Evolutionary conservation across 2,329 filamentous ascomycete genomes (phyloP).

Genomic region (Xylaria sp.): DNA sequence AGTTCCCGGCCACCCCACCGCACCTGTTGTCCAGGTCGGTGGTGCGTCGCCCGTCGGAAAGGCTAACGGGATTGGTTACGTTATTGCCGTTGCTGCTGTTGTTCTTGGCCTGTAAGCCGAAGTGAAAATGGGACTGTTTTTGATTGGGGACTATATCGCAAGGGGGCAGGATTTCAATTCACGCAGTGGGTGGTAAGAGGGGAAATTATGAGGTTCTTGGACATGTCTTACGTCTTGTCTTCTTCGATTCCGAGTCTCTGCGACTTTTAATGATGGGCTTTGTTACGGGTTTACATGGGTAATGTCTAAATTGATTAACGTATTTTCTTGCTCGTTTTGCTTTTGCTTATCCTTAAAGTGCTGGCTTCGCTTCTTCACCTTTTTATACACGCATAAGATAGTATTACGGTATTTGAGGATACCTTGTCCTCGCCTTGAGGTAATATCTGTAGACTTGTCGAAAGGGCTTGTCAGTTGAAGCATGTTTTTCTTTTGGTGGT

Average conservation of each 20-base stretch:
- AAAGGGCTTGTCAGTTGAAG: no score
- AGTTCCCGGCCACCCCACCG: neutral
- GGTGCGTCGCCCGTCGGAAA: constrained; percentile 9
- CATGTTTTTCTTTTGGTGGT: no score
- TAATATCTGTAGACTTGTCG: no score
- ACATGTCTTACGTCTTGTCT: neutral
- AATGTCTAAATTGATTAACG: constrained; percentile 21
- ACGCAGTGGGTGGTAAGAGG: neutral
- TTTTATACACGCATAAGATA: no score
- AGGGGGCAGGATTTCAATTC: no score
- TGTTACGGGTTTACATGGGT: neutral
- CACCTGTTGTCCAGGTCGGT: constrained; percentile 17
- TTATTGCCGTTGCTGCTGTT: constrained; percentile 22
- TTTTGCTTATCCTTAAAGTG: no score
- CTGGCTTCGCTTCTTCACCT: no score
- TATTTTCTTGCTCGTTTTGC: neutral
- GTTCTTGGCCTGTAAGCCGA: constrained; percentile 13
- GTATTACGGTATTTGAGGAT: no score
- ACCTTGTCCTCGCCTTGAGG: no score
- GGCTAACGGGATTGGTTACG: neutral
- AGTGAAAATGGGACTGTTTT: neutral
- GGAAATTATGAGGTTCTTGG: neutral
- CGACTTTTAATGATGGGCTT: neutral
- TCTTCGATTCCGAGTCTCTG: neutral
- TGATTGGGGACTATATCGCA: neutral